Evolutionary conservation across 768 basidiomycete genomes (phyloP).

Genomic region (Mycena metata): DNA sequence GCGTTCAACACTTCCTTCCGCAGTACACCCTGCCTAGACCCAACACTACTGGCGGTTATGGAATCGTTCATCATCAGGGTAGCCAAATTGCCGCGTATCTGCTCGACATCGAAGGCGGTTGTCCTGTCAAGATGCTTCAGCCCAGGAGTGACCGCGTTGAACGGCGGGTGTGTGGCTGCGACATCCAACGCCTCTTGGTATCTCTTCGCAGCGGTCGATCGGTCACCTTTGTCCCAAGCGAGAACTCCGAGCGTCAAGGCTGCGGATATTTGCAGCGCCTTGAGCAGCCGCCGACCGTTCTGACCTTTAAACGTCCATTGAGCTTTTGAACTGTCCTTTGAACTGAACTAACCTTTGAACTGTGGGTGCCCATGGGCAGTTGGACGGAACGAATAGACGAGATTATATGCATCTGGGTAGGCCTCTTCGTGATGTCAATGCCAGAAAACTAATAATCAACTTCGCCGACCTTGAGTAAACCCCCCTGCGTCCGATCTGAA

Average conservation of each 20-base stretch:
- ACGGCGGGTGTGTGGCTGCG: constrained; percentile 43
- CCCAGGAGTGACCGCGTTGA: constrained; percentile 30
- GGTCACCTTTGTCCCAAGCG: constrained; percentile 50
- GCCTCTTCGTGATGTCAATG: constrained; percentile 29
- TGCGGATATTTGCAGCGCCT: constrained; percentile 49
- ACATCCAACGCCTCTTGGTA: constrained; percentile 49
- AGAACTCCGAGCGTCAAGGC: constrained; percentile 47
- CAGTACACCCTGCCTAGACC: constrained; percentile 23
- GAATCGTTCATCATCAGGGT: constrained; percentile 44
- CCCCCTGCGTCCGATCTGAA: constrained; percentile 27
- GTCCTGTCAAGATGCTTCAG: constrained; percentile 42
- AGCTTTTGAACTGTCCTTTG: constrained; percentile 43
- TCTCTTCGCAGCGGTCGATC: constrained; percentile 49
- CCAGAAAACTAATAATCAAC: neutral
- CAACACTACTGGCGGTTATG: constrained; percentile 35
- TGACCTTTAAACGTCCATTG: constrained; percentile 41
- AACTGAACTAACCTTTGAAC: constrained; percentile 42
- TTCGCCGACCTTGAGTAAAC: constrained; percentile 26
- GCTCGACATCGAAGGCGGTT: constrained; percentile 40
- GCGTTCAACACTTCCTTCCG: constrained; percentile 44
- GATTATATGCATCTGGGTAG: constrained; percentile 48
- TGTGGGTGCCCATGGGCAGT: constrained; percentile 36
- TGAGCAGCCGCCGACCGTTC: constrained; percentile 45
- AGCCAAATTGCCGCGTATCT: constrained; percentile 43
- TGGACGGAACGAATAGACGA: constrained; percentile 47